Evolutionary conservation across 2,329 filamentous ascomycete genomes (phyloP), one percentile per base, ranked within the genome.

Genomic region (Xylariaceae sp.): DNA sequence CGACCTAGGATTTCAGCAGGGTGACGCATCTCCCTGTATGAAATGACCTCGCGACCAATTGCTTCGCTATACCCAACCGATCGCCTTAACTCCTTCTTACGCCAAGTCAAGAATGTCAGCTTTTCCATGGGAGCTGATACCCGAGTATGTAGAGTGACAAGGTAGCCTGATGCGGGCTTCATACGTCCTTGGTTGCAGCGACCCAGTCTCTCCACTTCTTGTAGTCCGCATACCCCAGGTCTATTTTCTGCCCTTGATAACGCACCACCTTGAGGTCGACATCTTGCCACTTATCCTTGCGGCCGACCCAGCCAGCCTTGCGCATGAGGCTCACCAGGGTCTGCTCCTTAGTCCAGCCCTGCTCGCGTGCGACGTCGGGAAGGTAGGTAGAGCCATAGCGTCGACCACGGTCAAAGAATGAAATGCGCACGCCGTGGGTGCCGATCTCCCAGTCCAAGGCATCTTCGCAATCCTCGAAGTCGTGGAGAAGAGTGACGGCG

Each of bases 281-380:
- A 54, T 90, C 86, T 60, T 80, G 80, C 93, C 92, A 97, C 39
- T 82, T 79, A 1, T 88, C 87, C 56, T 79, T 83, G 80, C 86
- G 90, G 1, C 90, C 91, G 52, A 80, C 80, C 92, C 92, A 99
- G 1, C 94, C 94, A 0, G 92, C 92, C 78, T 99, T 99, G 54
- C 90, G 81, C 87, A 97, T 94, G 66, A 97, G 73, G 71, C 89
- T 95, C 48, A 91, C 80, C 2, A 99, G 71, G 0, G 93, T 89
- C 77, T 97, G 90, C 68, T 97, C 92, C 71, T 94, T 92, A 11
- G 82, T 89, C 94, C 94, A 99, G 14, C 90, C 92, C 69, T 97
- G 94, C 75, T 99, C 94, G 1, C 81, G 75, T 10, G 93, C 88
- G 6, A 99, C 91, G 67, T 97, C 90, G 0, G 94, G 94, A 13